Percentiles rank a stretch among this genome's conserved stretches.
These are phyloP conservation scores for Triticum dicoccoides DNA, from an alignment of 176 grass and related monocot genomes.

Conservation along the genomic window DNA sequence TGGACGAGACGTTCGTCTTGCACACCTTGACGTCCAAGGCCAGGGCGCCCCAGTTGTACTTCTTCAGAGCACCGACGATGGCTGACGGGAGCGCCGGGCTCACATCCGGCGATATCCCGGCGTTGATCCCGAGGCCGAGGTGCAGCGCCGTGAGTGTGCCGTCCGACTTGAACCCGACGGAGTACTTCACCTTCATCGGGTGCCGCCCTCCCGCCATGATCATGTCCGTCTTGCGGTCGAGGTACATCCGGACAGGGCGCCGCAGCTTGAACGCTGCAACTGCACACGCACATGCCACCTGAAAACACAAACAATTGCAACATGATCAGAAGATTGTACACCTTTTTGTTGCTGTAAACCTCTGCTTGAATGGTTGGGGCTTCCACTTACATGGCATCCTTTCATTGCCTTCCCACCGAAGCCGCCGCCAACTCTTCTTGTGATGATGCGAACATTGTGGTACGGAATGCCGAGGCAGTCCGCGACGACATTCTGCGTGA, in stretches of 20 bases:
- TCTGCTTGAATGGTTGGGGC: neutral
- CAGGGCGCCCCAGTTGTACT: constrained; percentile 82
- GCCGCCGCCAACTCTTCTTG: constrained; percentile 76
- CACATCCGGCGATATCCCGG: constrained; percentile 52
- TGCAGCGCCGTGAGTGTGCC: constrained; percentile 70
- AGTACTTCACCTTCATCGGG: constrained; percentile 69
- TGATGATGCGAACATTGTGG: constrained; percentile 79
- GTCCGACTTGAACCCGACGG: constrained; percentile 76
- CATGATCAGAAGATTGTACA: neutral
- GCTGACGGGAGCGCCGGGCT: constrained; percentile 13
- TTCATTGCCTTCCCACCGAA: constrained; percentile 77
- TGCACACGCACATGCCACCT: constrained; percentile 66
- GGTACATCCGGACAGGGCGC: constrained; percentile 74
- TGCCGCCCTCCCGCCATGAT: constrained; percentile 69
- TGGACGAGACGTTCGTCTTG: constrained; percentile 74
- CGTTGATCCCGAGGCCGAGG: constrained; percentile 53
- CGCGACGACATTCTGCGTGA: constrained; percentile 46
- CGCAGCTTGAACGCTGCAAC: constrained; percentile 59
- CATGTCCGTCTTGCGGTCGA: constrained; percentile 82
- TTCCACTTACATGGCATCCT: constrained; percentile 30
- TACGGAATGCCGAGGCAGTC: constrained; percentile 65
- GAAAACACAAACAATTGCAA: neutral
- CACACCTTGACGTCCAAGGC: constrained; percentile 65
- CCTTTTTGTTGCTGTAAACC: neutral
- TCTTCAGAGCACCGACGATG: constrained; percentile 58